Conservation (phyloP, 169 alveolate genomes). For the Plasmodium berghei region DNA sequence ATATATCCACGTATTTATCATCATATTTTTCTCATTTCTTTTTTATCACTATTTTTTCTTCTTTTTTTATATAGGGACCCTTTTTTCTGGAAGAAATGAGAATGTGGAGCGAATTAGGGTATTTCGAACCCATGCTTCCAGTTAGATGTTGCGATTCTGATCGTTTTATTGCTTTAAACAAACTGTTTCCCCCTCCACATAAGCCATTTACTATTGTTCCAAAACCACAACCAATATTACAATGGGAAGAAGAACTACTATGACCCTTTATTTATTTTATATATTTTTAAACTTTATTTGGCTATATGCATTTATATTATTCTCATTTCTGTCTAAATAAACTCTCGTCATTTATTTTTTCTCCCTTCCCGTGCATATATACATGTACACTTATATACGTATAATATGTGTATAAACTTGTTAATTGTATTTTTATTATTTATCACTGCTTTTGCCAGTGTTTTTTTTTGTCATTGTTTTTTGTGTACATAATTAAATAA, state of each 20-base stretch:
- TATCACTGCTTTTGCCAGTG: no score
- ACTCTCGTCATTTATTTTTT: no score
- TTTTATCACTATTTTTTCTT: not conserved
- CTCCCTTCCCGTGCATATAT: no score
- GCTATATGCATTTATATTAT: not conserved
- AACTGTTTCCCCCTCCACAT: conserved; percentile 80
- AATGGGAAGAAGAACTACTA: conserved; percentile 61
- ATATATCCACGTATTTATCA: not conserved
- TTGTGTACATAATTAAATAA: not conserved
- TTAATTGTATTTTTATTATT: not conserved
- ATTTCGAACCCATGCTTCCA: conserved; percentile 83
- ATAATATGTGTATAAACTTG: not conserved
- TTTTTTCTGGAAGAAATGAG: conserved; percentile 78
- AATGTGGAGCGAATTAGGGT: conserved; percentile 80
- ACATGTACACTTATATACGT: not conserved
- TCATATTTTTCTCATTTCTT: not conserved
- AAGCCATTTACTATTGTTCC: conserved; percentile 79
- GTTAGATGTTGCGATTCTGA: conserved; percentile 82
- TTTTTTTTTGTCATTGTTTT: conserved; percentile 2
- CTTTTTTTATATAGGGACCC: conserved; percentile 74
- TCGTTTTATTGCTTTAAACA: conserved; percentile 79
- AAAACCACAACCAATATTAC: conserved; percentile 77
- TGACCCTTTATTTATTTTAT: not conserved
- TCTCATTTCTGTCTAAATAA: not conserved
- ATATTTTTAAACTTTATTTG: not conserved